Base-by-base conservation (phyloP, 2,329 filamentous ascomycete species). In the Diplodia mutila region DNA sequence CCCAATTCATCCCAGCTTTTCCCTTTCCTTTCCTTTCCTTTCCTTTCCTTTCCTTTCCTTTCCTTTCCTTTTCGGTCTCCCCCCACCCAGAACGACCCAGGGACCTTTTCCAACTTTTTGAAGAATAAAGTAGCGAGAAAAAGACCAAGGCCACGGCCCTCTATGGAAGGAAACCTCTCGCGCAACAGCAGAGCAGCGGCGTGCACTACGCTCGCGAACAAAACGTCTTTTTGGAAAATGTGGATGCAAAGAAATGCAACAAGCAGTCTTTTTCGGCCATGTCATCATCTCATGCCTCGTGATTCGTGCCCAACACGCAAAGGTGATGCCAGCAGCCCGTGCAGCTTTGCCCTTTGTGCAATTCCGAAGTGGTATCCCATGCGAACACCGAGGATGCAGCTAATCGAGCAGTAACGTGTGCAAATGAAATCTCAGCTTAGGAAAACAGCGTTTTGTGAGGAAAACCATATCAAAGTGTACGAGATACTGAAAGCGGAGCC, bases 401-500 rank as follows among this genome's bases (percentile, higher is more conserved):
- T 51, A 37, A 63, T 63, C 34, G 39, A 51, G 59, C 59, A 63
- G 59, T 48, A 63, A 48, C 42, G 34, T 34, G 27, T 37, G 46
- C 59, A 12, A 63, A 63, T 63, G 59, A 63, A 63, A 63, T 34
- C 46, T 51, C 48, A 53, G 48, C 51, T 52, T 25, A 65, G 53
- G 61, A 51, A 65, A 65, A 65, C 37, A 39, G 46, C 32, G 29
- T 46, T 39, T 53, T 32, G 42, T 53, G 49, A 54, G 61, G 39
- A 65, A 64, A 54, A 37, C 42, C 42, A 63, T 63, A 63, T 63
- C 59, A 51, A n/a, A 37, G 46, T 63, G 59, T 63, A 63, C 59
- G 59, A 63, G 59, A 63, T 63, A 63, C 59, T 63, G 59, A 63
- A 63, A 51, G 46, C 42, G 32, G 16, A 37, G 46, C 59, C 59